Conservation (phyloP, 2,329 filamentous ascomycete species). For the Lizonia empirigonia region DNA sequence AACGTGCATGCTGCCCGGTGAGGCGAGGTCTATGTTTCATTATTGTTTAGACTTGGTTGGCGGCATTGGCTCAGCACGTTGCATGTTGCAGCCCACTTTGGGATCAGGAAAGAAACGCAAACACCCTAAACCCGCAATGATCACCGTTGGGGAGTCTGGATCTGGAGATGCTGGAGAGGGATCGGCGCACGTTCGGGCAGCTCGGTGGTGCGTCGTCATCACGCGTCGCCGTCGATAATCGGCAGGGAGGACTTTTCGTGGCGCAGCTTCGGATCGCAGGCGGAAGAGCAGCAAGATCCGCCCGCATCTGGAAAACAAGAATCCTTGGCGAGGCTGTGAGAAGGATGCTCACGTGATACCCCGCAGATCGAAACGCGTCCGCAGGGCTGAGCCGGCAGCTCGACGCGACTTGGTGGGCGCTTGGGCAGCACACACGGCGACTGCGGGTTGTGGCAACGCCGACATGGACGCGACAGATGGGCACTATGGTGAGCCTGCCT, state of each 20-base stretch:
- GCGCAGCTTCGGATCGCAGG: slow-evolving; percentile 14
- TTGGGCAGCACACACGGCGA: slow-evolving; percentile 24
- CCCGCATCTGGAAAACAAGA: slow-evolving; percentile 4
- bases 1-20: slow-evolving; percentile 1
- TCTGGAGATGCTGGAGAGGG: slow-evolving; percentile 20
- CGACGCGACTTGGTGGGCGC: slow-evolving; percentile 10
- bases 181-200: slow-evolving; percentile 10
- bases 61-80: slow-evolving; percentile 11
- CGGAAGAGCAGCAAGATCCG: slow-evolving; percentile 20
- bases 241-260: slow-evolving; percentile 20
- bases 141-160: slow-evolving; percentile 16
- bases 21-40: slow-evolving; percentile 9
- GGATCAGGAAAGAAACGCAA: neutral
- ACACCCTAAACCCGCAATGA: slow-evolving; percentile 10
- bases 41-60: slow-evolving; percentile 1
- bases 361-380: slow-evolving; percentile 12
- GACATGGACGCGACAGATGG: slow-evolving; percentile 34
- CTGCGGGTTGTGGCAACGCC: slow-evolving; percentile 23
- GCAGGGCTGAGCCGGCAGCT: slow-evolving; percentile 2
- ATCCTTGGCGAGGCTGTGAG: slow-evolving; percentile 4
- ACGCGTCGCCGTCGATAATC: slow-evolving; percentile 5
- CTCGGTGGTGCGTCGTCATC: slow-evolving; percentile 14
- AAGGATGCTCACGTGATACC: slow-evolving; percentile 8
- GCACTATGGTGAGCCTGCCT: slow-evolving; percentile 33
- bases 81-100: slow-evolving; percentile 7